Evolutionary conservation across 2,329 filamentous ascomycete genomes (phyloP).

Genomic region (Fusarium sp.): DNA sequence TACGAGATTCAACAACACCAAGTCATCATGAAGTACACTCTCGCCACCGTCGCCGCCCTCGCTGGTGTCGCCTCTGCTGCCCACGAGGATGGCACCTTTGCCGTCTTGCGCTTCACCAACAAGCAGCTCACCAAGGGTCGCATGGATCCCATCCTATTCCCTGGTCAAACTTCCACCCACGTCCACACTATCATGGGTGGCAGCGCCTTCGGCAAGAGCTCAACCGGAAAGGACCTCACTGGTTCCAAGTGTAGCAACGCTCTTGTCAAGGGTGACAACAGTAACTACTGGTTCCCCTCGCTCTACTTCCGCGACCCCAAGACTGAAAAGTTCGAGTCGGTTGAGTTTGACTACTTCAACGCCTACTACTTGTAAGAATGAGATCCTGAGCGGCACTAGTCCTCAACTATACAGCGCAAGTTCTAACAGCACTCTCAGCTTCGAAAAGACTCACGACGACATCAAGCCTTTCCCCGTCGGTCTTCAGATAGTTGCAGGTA

Average conservation of each 20-base stretch:
- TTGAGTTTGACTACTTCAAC: conserved; percentile 78
- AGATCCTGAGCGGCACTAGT: no score
- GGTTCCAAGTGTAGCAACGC: conserved; percentile 78
- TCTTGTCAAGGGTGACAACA: conserved; percentile 74
- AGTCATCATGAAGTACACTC: conserved; percentile 52
- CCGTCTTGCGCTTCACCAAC: conserved; percentile 79
- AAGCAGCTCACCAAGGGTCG: conserved; percentile 71
- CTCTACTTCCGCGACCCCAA: conserved; percentile 76
- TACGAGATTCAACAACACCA: background rate
- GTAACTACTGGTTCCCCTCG: conserved; percentile 82
- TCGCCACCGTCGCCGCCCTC: conserved; percentile 51
- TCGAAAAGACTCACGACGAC: conserved; percentile 73
- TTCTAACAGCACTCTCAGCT: conserved; percentile 53
- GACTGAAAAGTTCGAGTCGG: conserved; percentile 73
- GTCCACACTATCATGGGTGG: conserved; percentile 79
- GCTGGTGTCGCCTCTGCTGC: conserved; percentile 54
- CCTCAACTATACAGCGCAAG: background rate
- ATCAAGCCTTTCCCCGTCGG: conserved; percentile 77
- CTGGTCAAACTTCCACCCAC: conserved; percentile 70
- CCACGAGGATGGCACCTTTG: conserved; percentile 66
- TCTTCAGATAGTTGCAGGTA: conserved; percentile 78
- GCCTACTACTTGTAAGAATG: conserved; percentile 77
- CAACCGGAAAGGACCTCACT: conserved; percentile 70
- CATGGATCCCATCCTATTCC: conserved; percentile 76
- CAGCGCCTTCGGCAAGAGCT: conserved; percentile 72